Evolutionary conservation across 768 basidiomycete species (phyloP).

Genomic region (Mycena epipterygia): DNA sequence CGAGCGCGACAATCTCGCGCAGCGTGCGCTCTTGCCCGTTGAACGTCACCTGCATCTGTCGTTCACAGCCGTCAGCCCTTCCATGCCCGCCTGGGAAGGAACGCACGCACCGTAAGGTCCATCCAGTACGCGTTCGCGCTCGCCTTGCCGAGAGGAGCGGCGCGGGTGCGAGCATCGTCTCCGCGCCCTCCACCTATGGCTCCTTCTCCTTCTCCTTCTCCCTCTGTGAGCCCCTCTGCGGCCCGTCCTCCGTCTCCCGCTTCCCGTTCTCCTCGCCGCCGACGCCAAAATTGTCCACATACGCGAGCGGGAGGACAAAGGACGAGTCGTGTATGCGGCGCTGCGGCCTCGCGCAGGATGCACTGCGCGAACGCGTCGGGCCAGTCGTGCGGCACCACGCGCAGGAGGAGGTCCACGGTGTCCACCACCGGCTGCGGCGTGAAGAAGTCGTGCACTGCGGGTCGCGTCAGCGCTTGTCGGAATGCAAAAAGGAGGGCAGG

Average conservation of each 20-base stretch:
- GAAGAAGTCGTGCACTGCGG: slow-evolving; percentile 81
- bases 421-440: slow-evolving; percentile 67
- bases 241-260: slow-evolving; percentile 4
- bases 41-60: slow-evolving; percentile 77
- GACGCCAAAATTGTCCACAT: slow-evolving; percentile 61
- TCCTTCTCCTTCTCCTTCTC: slow-evolving; percentile 42
- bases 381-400: slow-evolving; percentile 86
- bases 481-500: not conserved
- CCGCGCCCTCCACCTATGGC: slow-evolving; percentile 64
- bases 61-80: not conserved
- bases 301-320: slow-evolving; percentile 79
- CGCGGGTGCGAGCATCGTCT: slow-evolving; percentile 65
- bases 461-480: not conserved
- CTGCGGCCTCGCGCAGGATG: slow-evolving; percentile 63
- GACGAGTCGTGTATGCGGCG: slow-evolving; percentile 70
- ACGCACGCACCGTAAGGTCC: slow-evolving; percentile 60
- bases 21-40: slow-evolving; percentile 81
- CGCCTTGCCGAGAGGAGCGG: slow-evolving; percentile 83
- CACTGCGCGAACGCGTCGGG: slow-evolving; percentile 68
- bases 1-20: slow-evolving; percentile 69
- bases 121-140: slow-evolving; percentile 68
- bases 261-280: slow-evolving; percentile 34
- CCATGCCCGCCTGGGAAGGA: not conserved
- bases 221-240: not conserved
- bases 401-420: slow-evolving; percentile 76